Conservation (phyloP, 78 protist genomes). For the Creolimax fragrantissima region DNA sequence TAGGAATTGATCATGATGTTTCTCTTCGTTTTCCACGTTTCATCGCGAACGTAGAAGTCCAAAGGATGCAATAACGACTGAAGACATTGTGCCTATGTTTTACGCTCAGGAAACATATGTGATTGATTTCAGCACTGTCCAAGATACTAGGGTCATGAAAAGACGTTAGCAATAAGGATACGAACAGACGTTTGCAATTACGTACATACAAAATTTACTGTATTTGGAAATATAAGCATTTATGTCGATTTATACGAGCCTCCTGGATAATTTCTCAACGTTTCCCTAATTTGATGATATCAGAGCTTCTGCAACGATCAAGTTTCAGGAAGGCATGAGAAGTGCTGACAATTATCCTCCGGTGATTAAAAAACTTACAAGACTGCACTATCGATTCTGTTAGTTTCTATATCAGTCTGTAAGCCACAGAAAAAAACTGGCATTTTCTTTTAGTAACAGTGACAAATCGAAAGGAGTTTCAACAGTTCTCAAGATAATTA, state of each 20-base stretch:
- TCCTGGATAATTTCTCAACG: background rate
- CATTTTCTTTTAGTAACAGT: background rate
- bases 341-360: no score
- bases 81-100: background rate
- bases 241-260: background rate
- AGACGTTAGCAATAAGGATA: background rate
- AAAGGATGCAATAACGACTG: slow-evolving; percentile 22
- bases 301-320: background rate
- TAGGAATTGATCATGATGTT: slow-evolving; percentile 21
- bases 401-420: background rate
- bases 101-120: background rate
- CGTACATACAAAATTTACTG: background rate
- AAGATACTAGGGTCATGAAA: background rate
- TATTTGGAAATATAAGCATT: background rate
- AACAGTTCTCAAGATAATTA: no score
- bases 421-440: background rate
- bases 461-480: background rate
- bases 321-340: background rate
- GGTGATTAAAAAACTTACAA: no score
- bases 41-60: background rate
- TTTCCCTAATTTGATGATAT: background rate
- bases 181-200: background rate
- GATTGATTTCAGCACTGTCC: background rate
- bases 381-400: background rate
- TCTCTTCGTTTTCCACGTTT: slow-evolving; percentile 51